Base-by-base conservation (phyloP, 495 filamentous ascomycete genomes). In the Jackrogersella multiformis region DNA sequence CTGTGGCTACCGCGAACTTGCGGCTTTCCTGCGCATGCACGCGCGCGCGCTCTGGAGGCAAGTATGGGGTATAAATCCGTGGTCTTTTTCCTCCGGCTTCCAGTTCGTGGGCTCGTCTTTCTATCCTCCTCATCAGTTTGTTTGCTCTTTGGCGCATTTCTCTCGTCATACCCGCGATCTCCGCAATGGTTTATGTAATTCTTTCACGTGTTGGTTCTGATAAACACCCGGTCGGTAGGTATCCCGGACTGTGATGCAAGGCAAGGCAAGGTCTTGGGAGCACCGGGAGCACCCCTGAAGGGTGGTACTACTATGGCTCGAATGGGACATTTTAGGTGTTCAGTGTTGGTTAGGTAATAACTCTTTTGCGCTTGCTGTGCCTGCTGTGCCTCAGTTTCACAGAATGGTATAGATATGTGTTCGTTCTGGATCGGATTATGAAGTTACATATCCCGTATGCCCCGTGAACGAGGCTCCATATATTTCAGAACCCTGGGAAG, bases 401-500 rank as follows among this genome's bases (percentile, higher is more conserved):
- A 21, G 13, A 23, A 16, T 18, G 18, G 5, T 28, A 44, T 46
- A 54, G 28, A 34, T 8, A 18, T 4, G 13, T 39, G 23, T 13
- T 15, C 16, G 51, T 26, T 61, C 38, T 66, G 51, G 49, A 35
- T 36, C 57, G 48, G 56, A 32, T 18, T 13, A 39, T 28, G 6
- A 7, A n/a, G 55, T 36, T 51, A 51, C 56, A 61, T 56, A 42
- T 56, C 16, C 56, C 51, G 52, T 45, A 51, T 52, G 35, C 8
- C 8, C 45, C 23, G 20, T 20, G 49, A 9, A 16, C 34, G 30
- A 1, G 39, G 38, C 52, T 24, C 35, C 54, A 59, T 24, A 56
- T 63, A 59, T 64, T 41, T 60, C 66, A 44, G 41, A 35, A 48
- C 15, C 51, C 55, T 64, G 59, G 48, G 52, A 51, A 54, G 26